phyloP scores from a whole-genome alignment of 78 protist genomes.

The Dictyostelium firmibasis region DNA sequence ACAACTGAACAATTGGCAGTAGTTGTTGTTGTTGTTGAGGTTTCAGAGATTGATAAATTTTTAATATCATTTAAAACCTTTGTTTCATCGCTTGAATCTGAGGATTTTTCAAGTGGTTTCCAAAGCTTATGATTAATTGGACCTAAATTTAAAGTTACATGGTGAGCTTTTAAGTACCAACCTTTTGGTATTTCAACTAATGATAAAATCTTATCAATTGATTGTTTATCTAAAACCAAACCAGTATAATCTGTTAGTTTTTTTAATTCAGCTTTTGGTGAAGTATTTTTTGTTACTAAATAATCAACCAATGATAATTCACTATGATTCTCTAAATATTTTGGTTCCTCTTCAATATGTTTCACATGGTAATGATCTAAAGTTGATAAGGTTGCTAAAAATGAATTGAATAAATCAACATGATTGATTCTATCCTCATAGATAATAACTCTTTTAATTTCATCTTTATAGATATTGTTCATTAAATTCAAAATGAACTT shows the following conservation, averaged over 20 bases:
- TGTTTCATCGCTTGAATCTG: background rate
- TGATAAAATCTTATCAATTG: background rate
- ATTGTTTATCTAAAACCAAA: conserved; percentile 3
- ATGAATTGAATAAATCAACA: background rate
- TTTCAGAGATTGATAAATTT: background rate
- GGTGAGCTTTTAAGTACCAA: conserved; percentile 56
- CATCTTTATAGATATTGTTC: background rate
- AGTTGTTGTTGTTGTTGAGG: background rate
- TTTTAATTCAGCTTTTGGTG: background rate
- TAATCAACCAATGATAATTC: conserved; percentile 17
- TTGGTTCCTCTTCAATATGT: conserved; percentile 15
- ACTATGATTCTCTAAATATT: background rate
- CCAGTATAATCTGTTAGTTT: conserved; percentile 24
- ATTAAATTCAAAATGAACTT: background rate
- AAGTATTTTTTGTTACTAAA: conserved; percentile 7
- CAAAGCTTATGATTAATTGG: conserved; percentile 6
- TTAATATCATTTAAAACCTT: background rate
- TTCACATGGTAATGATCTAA: background rate
- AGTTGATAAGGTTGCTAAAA: background rate
- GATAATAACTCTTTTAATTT: background rate
- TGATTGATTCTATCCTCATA: conserved; percentile 61
- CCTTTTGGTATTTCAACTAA: conserved; percentile 19
- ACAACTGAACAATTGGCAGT: background rate
- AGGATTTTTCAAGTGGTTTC: background rate
- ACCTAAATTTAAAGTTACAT: conserved; percentile 45